Evolutionary conservation across 352 stramenopile genomes (phyloP), one percentile per base, ranked within the genome.

Genomic region (Globisporangium spiculum): DNA sequence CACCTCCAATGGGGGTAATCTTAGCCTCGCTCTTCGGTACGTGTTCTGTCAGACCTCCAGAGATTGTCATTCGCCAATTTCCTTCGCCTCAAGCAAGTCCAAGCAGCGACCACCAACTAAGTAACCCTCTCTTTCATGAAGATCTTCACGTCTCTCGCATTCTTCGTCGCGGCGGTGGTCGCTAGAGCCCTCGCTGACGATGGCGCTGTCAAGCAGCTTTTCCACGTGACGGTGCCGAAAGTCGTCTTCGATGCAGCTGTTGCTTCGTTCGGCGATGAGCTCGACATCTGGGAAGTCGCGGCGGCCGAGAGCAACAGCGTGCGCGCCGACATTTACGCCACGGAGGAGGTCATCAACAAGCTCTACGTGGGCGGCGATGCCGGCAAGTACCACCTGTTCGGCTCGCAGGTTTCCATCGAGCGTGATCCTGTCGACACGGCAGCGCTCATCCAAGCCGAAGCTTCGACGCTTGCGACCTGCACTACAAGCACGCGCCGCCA

Each of bases 141-240:
- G 72, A 38, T 75, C 57, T 69, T 78, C 60, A 24, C 32, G 16
- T 59, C 67, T n/a, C 30, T 77, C 66, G 65, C 68, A 1, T 24
- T 65, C 34, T 59, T 73, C 44, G 62, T 65, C 50, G 57, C 52
- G 0, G 72, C 57, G 50, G 61, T 67, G 30, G 56, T 65, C 52
- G 50, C 38, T 3, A 46, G 12, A 20, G 68, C 55, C 44, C 61
- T 60, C 16, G 72, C 72, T 30, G 34, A 73, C 5, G 66, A 78
- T 24, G 68, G 48, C 34, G 65, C 50, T 46, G 38, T 27, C 4
- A 78, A 78, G 72, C 65, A 78, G 41, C 72, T 73, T 41, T 78
- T 62, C 65, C 72, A 78, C 63, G 72, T 78, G 8, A 78, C 60
- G 0, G 65, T 75, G 57, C 72, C 72, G 27, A 78, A 75, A 69